Evolutionary conservation across 2,329 filamentous ascomycete genomes (phyloP), one percentile per base, ranked within the genome.

Genomic region (Fusarium verrucosum): DNA sequence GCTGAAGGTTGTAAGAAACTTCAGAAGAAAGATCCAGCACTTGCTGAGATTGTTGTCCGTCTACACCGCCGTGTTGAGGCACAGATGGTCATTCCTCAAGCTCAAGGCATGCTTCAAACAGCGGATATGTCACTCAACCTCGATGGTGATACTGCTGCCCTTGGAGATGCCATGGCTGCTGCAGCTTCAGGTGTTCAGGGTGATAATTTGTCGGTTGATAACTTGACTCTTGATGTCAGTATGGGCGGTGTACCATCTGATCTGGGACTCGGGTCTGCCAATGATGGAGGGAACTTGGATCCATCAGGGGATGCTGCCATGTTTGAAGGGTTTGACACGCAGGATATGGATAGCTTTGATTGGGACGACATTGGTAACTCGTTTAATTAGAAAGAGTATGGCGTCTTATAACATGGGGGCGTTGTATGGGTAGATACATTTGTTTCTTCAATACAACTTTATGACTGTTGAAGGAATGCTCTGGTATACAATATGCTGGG

Each of bases 31-130:
- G 87, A 90, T 56, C 78, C 81, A 2, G 76, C 79, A 17, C 77
- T 85, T 40, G 87, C 87, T 2, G 88, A 91, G 73, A 83, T 83
- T 10, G 77, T 87, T 14, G 84, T 89, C 10, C 85, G 88, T 9
- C 81, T 91, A 9, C 80, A 89, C 72, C 81, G 88, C 23, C 81
- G 83, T 4, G 87, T 91, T 11, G 88, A 92, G 74, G 82, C 84
- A n/a, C 88, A 89, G 71, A 82, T 90, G 79, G 78, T 79, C 30
- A 75, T 72, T 69, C 76, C 77, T 20, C 76, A 77, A 50, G 70
- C 76, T 5, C 77, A 78, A 49, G 69, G 74, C 4, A 79, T 84
- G 67, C 75, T 84, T 17, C 79, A 80, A 40, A 73, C 73, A 22
- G 72, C 73, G 6, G 79, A 79, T 33, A 77, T 84, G 47, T 73